Percentiles rank a stretch among this genome's conserved stretches.
phyloP scores from a whole-genome alignment of 2,329 filamentous ascomycete species.

The Capronia epimyces region DNA sequence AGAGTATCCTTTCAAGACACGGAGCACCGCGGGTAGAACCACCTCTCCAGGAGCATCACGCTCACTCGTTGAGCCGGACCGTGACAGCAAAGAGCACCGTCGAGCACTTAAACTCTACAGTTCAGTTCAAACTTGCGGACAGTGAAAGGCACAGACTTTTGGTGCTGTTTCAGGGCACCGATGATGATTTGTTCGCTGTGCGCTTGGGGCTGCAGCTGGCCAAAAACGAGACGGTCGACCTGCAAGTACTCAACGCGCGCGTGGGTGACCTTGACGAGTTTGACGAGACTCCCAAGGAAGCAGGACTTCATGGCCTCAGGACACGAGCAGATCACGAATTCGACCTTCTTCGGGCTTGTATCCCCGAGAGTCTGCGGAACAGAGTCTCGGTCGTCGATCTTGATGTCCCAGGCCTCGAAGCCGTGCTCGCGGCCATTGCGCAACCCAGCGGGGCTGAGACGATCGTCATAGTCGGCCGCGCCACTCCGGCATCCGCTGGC shows the following conservation, averaged over 20 bases:
- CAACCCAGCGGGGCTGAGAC: slow-evolving; percentile 18
- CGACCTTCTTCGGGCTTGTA: slow-evolving; percentile 6
- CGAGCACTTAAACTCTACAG: slow-evolving; percentile 14
- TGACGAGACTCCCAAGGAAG: not conserved
- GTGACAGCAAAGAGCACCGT: slow-evolving; percentile 54
- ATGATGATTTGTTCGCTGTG: slow-evolving; percentile 74
- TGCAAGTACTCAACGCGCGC: slow-evolving; percentile 18
- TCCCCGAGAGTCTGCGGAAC: not conserved
- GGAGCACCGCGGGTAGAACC: slow-evolving; percentile 7
- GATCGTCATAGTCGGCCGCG: slow-evolving; percentile 14
- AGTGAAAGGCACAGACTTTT: slow-evolving; percentile 64
- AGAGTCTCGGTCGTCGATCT: slow-evolving; percentile 18
- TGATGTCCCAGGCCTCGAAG: slow-evolving; percentile 29
- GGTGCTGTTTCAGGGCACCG: slow-evolving; percentile 77
- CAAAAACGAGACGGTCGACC: slow-evolving; percentile 62
- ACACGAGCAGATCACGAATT: slow-evolving; percentile 14
- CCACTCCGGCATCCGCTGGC: not conserved
- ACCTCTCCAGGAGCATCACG: slow-evolving; percentile 29
- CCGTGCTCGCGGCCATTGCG: slow-evolving; percentile 34
- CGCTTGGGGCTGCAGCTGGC: slow-evolving; percentile 78
- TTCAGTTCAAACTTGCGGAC: slow-evolving; percentile 22
- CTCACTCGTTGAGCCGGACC: slow-evolving; percentile 44
- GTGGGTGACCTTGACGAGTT: slow-evolving; percentile 5
- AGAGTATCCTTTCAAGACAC: slow-evolving; percentile 21
- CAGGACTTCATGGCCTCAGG: not conserved